Evolutionary conservation across 805 yeast species (phyloP).

Genomic region (Metschnikowia santaceciliae): DNA sequence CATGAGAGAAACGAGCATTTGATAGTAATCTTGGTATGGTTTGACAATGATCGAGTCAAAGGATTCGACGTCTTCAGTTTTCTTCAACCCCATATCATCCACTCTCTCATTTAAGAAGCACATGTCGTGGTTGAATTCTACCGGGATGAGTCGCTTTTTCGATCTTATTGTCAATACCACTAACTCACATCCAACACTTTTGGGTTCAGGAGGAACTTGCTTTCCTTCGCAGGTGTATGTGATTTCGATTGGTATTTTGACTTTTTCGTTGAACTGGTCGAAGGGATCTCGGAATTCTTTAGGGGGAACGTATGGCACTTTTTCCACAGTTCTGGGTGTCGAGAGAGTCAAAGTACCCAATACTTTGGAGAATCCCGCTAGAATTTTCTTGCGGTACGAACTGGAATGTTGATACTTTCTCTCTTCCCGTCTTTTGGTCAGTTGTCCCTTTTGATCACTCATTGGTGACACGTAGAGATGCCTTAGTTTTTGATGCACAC

Average conservation of each 20-base stretch:
- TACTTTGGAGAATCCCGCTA: constrained; percentile 29
- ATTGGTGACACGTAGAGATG: constrained; percentile 30
- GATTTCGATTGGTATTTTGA: constrained; percentile 32
- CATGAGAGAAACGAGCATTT: constrained; percentile 26
- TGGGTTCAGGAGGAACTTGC: constrained; percentile 29
- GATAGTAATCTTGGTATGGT: constrained; percentile 27
- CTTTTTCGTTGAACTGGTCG: constrained; percentile 14
- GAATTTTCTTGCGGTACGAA: constrained; percentile 30
- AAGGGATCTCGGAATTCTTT: constrained; percentile 20
- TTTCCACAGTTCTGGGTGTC: constrained; percentile 31
- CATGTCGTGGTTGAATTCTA: constrained; percentile 39
- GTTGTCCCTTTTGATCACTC: constrained; percentile 17
- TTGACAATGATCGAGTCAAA: constrained; percentile 33
- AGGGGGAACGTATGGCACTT: constrained; percentile 32
- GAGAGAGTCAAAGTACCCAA: constrained; percentile 32
- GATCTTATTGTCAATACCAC: constrained; percentile 35
- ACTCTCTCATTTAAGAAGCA: constrained; percentile 33
- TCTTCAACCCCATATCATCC: constrained; percentile 22
- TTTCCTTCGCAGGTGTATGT: constrained; percentile 21
- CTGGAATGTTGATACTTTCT: constrained; percentile 29
- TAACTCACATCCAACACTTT: constrained; percentile 31
- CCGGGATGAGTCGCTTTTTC: constrained; percentile 33
- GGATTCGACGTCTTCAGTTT: constrained; percentile 19
- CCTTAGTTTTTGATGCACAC: constrained; percentile 21
- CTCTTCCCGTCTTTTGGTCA: constrained; percentile 17